Evolutionary conservation across 1,139 yeast genomes (phyloP).

Genomic region (Nakaseomyces nivariensis): DNA sequence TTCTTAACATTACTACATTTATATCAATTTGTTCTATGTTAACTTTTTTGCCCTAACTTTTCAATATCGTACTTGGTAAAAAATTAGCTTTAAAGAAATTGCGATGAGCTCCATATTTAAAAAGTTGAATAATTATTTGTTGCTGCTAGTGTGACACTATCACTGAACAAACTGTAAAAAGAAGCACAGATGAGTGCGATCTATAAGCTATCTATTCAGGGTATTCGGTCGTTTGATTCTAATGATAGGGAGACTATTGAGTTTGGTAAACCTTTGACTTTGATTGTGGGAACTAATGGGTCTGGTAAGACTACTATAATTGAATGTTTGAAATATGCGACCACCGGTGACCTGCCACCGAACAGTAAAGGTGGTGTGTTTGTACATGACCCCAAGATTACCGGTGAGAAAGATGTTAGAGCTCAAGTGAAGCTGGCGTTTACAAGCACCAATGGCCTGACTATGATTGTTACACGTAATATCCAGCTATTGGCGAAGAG

Average conservation of each 20-base stretch:
- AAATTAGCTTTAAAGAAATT: too few species aligned
- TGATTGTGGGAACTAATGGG: slow-evolving; percentile 94
- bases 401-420: slow-evolving; percentile 64
- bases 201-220: slow-evolving; percentile 74
- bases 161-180: too few species aligned
- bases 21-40: too few species aligned
- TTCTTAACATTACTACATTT: too few species aligned
- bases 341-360: slow-evolving; percentile 95
- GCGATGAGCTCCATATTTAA: too few species aligned
- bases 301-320: slow-evolving; percentile 98
- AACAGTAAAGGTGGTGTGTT: slow-evolving; percentile 95
- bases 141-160: too few species aligned
- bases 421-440: slow-evolving; percentile 91
- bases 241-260: slow-evolving; percentile 76
- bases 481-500: slow-evolving; percentile 62
- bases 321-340: slow-evolving; percentile 86
- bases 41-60: too few species aligned
- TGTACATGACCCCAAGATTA: slow-evolving; percentile 81
- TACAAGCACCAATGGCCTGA: slow-evolving; percentile 58
- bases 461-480: slow-evolving; percentile 79
- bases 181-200: slow-evolving; percentile 48
- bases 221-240: slow-evolving; percentile 83
- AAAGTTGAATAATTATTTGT: too few species aligned
- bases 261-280: slow-evolving; percentile 82
- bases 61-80: too few species aligned